Percentiles rank a stretch among this genome's conserved stretches.
These are phyloP conservation scores for Rhododendron molle DNA, from an alignment of 148 eudicot species.

Conservation along the genomic window DNA sequence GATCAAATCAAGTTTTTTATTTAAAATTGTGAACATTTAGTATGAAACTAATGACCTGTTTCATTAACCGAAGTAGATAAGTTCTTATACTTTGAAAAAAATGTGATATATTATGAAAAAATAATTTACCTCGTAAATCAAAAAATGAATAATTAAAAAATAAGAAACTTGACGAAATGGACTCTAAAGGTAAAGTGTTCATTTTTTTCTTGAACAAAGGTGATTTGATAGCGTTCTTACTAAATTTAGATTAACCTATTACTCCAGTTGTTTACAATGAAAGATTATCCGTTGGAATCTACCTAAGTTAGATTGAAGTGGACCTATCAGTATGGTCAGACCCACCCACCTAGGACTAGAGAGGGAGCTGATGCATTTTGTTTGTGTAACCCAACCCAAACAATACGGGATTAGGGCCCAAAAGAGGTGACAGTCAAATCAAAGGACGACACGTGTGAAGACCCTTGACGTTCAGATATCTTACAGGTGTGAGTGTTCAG, in stretches of 20 bases:
- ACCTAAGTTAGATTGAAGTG: not conserved
- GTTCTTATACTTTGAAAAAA: too few relatives aligned
- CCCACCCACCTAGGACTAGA: not conserved
- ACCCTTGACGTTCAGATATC: not conserved
- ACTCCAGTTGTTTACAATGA: not conserved
- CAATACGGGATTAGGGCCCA: not conserved
- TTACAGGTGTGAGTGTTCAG: conserved; percentile 1
- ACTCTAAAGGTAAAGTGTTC: not conserved
- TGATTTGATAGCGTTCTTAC: not conserved
- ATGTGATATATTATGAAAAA: too few relatives aligned
- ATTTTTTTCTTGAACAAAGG: not conserved
- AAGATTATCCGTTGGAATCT: not conserved
- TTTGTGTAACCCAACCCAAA: not conserved
- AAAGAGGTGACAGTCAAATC: not conserved
- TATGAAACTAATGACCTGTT: not conserved
- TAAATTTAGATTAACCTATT: not conserved
- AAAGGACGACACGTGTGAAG: not conserved
- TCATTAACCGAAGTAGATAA: too few relatives aligned
- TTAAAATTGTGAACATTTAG: not conserved
- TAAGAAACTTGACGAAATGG: too few relatives aligned
- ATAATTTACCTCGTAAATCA: too few relatives aligned
- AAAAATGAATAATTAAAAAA: too few relatives aligned
- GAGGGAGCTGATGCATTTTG: not conserved
- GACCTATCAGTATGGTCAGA: not conserved
- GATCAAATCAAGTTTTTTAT: not conserved